Evolutionary conservation across 1,139 yeast species (phyloP), one percentile per base, ranked within the genome.

Genomic region (Hyphopichia pseudoburtonii): DNA sequence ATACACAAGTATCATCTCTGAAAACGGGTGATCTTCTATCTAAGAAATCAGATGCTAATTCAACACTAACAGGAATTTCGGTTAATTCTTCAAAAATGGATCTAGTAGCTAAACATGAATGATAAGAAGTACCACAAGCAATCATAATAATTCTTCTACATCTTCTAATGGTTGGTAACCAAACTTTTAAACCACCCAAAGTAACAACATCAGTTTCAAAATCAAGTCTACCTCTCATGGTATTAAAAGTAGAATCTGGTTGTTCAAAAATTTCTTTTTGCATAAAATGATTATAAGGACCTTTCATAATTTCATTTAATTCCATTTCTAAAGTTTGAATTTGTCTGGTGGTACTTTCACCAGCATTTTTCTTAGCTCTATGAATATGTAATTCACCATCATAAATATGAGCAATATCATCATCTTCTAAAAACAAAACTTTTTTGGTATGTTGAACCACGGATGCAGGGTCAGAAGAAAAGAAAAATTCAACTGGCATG

Each of bases 61-160:
- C 99, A 30, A 94, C 96, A 34, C 89, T 75, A 10, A 92, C 97
- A 8, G 98, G 98, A 45, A 92, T 87, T 61, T 90, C 97, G 21
- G 97, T 89, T 56, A 94, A 76, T 62, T 94, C 98, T 66, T 94
- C 99, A 60, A 94, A 90, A 47, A 89, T 84, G 11, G 97, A 86
- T 64, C 99, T 81, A 21, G 96, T 92, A 18, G 98, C 98, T 59
- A 94, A 70, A 73, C 98, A 94, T 16, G 98, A 92, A 66, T 94
- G 98, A 60, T 90, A 94, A 1, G 98, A 92, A 5, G 99, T 94
- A 69, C 99, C 99, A 70, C 99, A 94, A 4, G 98, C 99, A 71
- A 94, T 87, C 97, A 94, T 92, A 44, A 90, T 86, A 56, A 94
- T 78, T 66, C 98, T 82, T 67, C 97, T 82, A 54, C 97, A 89